A percentile compares a stretch with the other conserved stretches of the same genome.
Evolutionary conservation across 2,329 filamentous ascomycete species (phyloP).

Genomic region (Colletotrichum eleusines): DNA sequence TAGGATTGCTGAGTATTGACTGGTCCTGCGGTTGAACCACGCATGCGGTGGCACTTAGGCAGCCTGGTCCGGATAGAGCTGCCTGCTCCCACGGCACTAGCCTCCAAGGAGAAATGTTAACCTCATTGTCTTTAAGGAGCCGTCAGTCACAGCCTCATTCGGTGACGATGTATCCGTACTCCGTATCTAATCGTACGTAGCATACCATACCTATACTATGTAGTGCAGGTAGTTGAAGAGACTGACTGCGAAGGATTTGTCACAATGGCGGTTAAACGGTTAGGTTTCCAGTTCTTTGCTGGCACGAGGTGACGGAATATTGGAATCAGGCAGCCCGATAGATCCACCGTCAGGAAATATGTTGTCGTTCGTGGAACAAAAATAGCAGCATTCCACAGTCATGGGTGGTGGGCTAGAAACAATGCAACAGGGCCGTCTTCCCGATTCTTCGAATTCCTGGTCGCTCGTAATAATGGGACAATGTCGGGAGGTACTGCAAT

Average conservation of each 20-base stretch:
- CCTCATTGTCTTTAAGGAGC: slow-evolving; percentile 14
- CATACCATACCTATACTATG: no score
- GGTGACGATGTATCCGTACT: background rate
- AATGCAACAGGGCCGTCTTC: slow-evolving; percentile 19
- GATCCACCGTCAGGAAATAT: background rate
- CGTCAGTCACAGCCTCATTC: background rate
- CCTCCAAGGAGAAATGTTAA: slow-evolving; percentile 13
- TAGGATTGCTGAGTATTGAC: background rate
- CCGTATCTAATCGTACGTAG: background rate
- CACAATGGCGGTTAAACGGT: slow-evolving; percentile 1
- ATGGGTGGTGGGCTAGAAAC: slow-evolving; percentile 7
- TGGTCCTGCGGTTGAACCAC: background rate
- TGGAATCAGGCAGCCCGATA: slow-evolving; percentile 7
- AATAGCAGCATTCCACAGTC: slow-evolving; percentile 15
- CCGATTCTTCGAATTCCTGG: slow-evolving; percentile 33
- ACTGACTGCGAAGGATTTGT: background rate
- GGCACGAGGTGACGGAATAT: slow-evolving; percentile 7
- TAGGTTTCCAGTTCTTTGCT: background rate
- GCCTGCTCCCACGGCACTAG: background rate
- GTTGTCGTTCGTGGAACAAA: slow-evolving; percentile 1
- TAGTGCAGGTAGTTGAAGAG: background rate
- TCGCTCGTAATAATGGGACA: slow-evolving; percentile 36
- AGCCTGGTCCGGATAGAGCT: slow-evolving; percentile 13
- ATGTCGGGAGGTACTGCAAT: background rate
- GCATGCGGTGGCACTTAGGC: background rate